Base-by-base conservation (phyloP, 345 rosid genomes). In the Mercurialis annua region DNA sequence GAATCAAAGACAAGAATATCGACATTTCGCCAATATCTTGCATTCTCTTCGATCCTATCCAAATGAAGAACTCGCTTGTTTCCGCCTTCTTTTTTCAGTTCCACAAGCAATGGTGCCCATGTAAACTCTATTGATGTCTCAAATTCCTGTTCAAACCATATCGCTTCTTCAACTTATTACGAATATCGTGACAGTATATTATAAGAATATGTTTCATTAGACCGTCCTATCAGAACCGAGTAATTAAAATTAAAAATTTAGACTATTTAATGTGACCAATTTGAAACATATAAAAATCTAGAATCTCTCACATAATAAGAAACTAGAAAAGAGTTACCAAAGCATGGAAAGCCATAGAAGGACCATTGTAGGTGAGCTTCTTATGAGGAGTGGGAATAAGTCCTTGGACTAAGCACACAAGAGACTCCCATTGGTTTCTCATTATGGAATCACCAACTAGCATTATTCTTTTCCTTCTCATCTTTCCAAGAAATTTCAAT, bases 351-450 rank as follows among this genome's bases (percentile, higher is more conserved):
- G 97, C 80, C 97, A 90, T 87, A 63, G 97, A 80, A 76, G 83
- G 85, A 60, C 97, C 97, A 76, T 81, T 84, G 64, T 90, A 90
- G 27, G 82, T 64, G 23, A 93, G 82, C 58, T 69, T 86, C 81
- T 90, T 90, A 58, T 77, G 87, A 20, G 79, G 85, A 14, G 78
- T 83, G 33, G 97, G 96, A 65, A 93, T 67, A 42, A 90, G 96
- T 58, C 94, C 92, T 74, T 94, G 95, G 49, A 87, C 92, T 58
- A 94, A 82, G 66, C 99, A 94, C 63, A 87, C 96, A 36, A 94
- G 91, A 76, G 92, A 91, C 58, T 90, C 97, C 99, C 97, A 94
- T 27, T 94, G 99, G 82, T 94, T 94, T 79, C 99, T 89, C 96
- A 87, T 91, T 0, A 94, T 90, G 7, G 99, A 86, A 81, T 94